Base-by-base conservation (phyloP, 192 early-diverging fungal species). In the Mortierella antarctica region DNA sequence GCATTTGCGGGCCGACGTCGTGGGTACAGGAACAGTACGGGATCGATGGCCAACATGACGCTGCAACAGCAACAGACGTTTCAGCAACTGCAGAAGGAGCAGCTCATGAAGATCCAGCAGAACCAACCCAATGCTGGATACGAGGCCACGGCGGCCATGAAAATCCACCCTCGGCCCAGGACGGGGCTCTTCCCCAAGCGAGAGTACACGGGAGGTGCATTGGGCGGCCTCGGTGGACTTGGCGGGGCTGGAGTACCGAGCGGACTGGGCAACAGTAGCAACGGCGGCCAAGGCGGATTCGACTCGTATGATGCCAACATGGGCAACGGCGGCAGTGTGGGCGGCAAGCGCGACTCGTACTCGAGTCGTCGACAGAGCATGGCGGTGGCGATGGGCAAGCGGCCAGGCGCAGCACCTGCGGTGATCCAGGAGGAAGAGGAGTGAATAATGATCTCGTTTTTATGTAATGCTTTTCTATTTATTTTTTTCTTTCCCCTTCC, bases 401-500 rank as follows among this genome's bases (percentile, higher is more conserved):
- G 77, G 12, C 45, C 70, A 15, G 77, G 77, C 15, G 59, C 77
- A 5, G 65, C 70, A 5, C 77, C 77, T 21, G 77, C 77, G 17
- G 77, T 70, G 4, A 80, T 80, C n/a, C 77, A 80, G n/a, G 77
- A 80, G 21, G 77, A 80, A 39, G 77, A 80, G 23, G 77, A 80
- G 60, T 80, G 67, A 53, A 20, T 45, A 57, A n/a, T 40, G 53
- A 4, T 42, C 51, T 54, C 6, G 4, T 0, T 31, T 67, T 57
- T 55, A 17, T n/a, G 23, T 41, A 48, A 59, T 11, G 7, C 8
- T 52, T 40, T 57, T 15, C 17, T 49, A 62, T 41, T 56, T 17
- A 46, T 23, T 49, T 10, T 55, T 12, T 41, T 13, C 11, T 53
- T 64, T 39, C 52, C 45, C 8, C 58, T 10, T 48, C 48, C 2